Percentiles rank a stretch among this genome's conserved stretches.
Conservation (phyloP, 257 asterid genomes). For the Solanum chaucha region DNA sequence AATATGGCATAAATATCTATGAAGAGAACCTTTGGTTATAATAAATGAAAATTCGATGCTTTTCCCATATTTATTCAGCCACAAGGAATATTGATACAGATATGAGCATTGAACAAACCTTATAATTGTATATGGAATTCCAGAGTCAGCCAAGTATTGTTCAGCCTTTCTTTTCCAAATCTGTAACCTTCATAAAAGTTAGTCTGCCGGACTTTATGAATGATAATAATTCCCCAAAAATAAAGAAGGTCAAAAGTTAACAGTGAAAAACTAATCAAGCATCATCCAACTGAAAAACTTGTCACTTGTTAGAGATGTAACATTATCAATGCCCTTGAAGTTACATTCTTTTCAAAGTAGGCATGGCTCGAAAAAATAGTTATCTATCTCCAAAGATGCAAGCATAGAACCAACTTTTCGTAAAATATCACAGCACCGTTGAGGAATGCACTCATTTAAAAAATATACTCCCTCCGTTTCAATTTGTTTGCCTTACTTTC, state of each 20-base stretch:
- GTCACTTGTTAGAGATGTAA: fast-evolving
- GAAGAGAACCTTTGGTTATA: background rate
- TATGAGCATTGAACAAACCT: slow-evolving; percentile 28
- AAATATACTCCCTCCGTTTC: background rate
- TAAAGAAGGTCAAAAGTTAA: background rate
- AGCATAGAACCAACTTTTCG: background rate
- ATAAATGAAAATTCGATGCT: background rate
- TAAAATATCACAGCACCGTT: background rate
- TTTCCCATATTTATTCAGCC: background rate
- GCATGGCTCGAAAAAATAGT: background rate
- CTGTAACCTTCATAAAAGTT: slow-evolving; percentile 18
- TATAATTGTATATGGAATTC: slow-evolving; percentile 84
- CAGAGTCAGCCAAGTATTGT: slow-evolving; percentile 82
- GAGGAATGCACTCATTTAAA: background rate
- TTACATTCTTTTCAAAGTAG: background rate
- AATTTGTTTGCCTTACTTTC: fast-evolving
- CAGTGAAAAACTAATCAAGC: background rate
- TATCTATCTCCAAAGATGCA: background rate
- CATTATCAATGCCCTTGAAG: background rate
- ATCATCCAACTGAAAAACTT: background rate
- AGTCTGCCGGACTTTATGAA: background rate
- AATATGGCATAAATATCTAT: background rate
- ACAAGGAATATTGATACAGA: background rate
- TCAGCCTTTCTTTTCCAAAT: slow-evolving; percentile 94
- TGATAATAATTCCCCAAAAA: background rate